Conservation (phyloP, 257 asterid species). For the Rehmannia glutinosa region DNA sequence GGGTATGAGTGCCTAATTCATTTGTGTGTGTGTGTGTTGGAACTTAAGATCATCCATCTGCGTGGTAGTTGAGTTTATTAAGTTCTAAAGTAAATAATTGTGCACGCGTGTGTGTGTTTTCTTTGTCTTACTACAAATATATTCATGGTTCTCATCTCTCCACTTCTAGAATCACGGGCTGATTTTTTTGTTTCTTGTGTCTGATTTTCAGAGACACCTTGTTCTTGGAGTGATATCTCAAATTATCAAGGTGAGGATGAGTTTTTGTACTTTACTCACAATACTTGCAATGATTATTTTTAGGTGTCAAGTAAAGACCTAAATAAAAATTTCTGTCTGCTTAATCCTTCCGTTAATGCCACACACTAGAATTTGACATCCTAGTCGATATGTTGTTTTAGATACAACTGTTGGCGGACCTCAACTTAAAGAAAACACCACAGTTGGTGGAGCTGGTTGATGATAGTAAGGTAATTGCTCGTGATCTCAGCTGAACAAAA, state of each 20-base stretch:
- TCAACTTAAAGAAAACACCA: slow-evolving; percentile 90
- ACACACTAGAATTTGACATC: slow-evolving; percentile 13
- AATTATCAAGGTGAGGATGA: slow-evolving; percentile 85
- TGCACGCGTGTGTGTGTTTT: not conserved
- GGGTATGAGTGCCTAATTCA: slow-evolving; percentile 50
- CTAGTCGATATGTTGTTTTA: slow-evolving; percentile 24
- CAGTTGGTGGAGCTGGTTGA: slow-evolving; percentile 90
- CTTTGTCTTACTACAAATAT: not conserved
- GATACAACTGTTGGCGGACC: slow-evolving; percentile 97
- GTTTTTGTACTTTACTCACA: slow-evolving; percentile 1
- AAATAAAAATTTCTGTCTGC: not conserved
- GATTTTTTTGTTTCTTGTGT: slow-evolving; percentile 16
- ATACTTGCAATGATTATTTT: slow-evolving; percentile 5
- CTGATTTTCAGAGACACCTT: slow-evolving; percentile 83
- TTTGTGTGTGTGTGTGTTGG: not conserved
- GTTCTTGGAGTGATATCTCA: slow-evolving; percentile 97
- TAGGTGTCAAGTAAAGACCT: too few species aligned
- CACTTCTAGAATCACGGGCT: slow-evolving; percentile 16
- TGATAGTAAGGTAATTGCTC: slow-evolving; percentile 69
- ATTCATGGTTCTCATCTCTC: slow-evolving; percentile 1
- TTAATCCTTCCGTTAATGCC: not conserved
- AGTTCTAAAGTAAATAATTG: slow-evolving; percentile 1
- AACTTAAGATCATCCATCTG: not conserved
- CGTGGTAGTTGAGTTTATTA: not conserved
- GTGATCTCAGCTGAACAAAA: slow-evolving; percentile 5